A percentile compares a stretch with the other conserved stretches of the same genome.
phyloP scores from a whole-genome alignment of 306 rosid genomes.

The Purshia tridentata region DNA sequence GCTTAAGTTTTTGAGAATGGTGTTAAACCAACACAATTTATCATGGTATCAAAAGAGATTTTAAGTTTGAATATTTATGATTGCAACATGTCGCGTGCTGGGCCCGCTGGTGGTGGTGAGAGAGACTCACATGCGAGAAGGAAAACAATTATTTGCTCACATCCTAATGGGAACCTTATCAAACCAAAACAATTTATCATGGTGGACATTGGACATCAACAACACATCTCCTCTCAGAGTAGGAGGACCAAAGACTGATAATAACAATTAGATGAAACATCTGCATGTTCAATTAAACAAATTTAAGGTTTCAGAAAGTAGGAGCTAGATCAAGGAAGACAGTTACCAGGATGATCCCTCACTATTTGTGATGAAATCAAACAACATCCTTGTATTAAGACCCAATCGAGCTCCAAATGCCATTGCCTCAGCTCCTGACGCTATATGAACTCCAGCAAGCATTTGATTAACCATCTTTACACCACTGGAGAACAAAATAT shows the following conservation, averaged over 20 bases:
- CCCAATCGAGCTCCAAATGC: constrained; percentile 94
- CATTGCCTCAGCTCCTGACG: constrained; percentile 94
- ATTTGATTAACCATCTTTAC: constrained; percentile 94
- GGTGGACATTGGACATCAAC: not conserved
- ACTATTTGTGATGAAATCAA: constrained; percentile 65
- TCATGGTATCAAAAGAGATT: not conserved
- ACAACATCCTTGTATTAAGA: constrained; percentile 68
- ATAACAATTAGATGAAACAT: not conserved
- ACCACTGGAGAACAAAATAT: constrained; percentile 53
- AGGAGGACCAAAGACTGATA: not conserved
- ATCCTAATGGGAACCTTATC: not conserved
- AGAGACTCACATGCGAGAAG: not conserved
- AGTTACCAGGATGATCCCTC: constrained; percentile 90
- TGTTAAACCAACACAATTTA: not conserved
- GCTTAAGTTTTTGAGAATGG: not conserved
- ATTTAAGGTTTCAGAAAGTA: not conserved
- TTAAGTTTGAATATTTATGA: not conserved
- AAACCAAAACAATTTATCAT: no score
- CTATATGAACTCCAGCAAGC: constrained; percentile 99
- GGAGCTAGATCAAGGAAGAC: constrained; percentile 10
- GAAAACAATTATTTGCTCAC: not conserved
- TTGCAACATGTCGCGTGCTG: not conserved
- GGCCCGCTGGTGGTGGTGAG: not conserved
- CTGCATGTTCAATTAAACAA: not conserved
- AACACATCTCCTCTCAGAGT: not conserved